Percentiles rank a stretch among this genome's conserved stretches.
phyloP scores from a whole-genome alignment of 2,329 filamentous ascomycete species.

The Fusarium sp. region DNA sequence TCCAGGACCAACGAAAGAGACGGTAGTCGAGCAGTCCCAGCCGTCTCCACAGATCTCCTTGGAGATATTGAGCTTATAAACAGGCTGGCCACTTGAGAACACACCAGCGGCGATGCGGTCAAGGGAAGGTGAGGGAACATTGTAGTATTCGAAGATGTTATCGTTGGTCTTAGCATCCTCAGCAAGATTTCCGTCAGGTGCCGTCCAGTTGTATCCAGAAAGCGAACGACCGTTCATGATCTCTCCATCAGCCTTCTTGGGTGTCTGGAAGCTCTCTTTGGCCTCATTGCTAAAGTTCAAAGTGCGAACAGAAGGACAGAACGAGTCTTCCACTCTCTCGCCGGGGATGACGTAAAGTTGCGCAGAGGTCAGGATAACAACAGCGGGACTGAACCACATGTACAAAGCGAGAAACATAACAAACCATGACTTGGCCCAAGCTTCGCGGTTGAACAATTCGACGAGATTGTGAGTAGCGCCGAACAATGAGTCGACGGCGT shows the following conservation, averaged over 20 bases:
- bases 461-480: constrained; percentile 23
- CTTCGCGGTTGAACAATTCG: constrained; percentile 35
- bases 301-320: constrained; percentile 35
- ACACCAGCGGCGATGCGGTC: constrained; percentile 29
- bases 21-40: constrained; percentile 39
- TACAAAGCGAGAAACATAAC: constrained; percentile 40
- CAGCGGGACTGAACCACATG: constrained; percentile 35
- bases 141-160: constrained; percentile 36
- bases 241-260: constrained; percentile 2
- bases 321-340: background rate
- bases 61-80: constrained; percentile 14
- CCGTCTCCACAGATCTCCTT: constrained; percentile 25
- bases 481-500: constrained; percentile 35
- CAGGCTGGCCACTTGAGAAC: constrained; percentile 20
- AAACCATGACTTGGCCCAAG: constrained; percentile 37
- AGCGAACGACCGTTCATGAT: constrained; percentile 27
- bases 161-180: background rate
- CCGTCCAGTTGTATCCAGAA: constrained; percentile 31
- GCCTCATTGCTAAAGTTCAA: constrained; percentile 40
- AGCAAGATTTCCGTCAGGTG: constrained; percentile 6
- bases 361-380: constrained; percentile 38
- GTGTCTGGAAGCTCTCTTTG: constrained; percentile 9
- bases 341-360: constrained; percentile 21
- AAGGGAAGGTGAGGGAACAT: background rate
- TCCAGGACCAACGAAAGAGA: constrained; percentile 37